Evolutionary conservation across 768 basidiomycete genomes (phyloP).

Genomic region (Boletus bicolor): DNA sequence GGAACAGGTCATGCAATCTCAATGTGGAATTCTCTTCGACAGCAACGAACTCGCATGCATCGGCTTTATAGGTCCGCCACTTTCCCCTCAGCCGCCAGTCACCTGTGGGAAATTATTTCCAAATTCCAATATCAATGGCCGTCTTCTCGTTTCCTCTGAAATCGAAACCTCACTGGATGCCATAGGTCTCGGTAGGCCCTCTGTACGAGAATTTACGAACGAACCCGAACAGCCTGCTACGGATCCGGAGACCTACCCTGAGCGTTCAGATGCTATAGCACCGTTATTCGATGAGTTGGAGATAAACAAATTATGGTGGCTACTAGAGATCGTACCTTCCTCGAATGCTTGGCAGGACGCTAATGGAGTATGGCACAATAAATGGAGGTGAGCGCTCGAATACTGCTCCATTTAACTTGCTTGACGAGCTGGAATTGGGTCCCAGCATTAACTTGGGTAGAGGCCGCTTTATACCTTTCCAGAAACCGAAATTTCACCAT

Average conservation of each 20-base stretch:
- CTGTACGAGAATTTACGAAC: neutral
- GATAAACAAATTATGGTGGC: conserved; percentile 54
- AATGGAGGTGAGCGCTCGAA: conserved; percentile 46
- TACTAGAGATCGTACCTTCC: conserved; percentile 65
- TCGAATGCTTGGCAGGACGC: conserved; percentile 54
- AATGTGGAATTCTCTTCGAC: conserved; percentile 63
- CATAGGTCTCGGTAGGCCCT: neutral
- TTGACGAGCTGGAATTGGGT: neutral
- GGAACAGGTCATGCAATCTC: conserved; percentile 53
- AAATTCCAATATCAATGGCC: neutral
- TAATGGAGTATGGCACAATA: conserved; percentile 50
- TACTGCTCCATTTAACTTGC: neutral
- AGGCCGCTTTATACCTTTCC: conserved; percentile 48
- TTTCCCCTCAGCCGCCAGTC: conserved; percentile 10
- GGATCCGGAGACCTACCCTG: neutral
- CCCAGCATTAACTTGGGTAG: conserved; percentile 47
- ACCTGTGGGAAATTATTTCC: neutral
- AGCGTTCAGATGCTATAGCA: conserved; percentile 37
- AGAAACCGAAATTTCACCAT: conserved; percentile 55
- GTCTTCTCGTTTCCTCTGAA: neutral
- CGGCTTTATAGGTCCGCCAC: conserved; percentile 29
- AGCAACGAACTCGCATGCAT: conserved; percentile 42
- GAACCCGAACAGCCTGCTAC: neutral
- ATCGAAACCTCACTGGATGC: neutral
- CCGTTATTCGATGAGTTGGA: conserved; percentile 53